These are phyloP conservation scores for Kodamaea laetipori DNA, from an alignment of 805 yeast genomes.

Conservation along the genomic window DNA sequence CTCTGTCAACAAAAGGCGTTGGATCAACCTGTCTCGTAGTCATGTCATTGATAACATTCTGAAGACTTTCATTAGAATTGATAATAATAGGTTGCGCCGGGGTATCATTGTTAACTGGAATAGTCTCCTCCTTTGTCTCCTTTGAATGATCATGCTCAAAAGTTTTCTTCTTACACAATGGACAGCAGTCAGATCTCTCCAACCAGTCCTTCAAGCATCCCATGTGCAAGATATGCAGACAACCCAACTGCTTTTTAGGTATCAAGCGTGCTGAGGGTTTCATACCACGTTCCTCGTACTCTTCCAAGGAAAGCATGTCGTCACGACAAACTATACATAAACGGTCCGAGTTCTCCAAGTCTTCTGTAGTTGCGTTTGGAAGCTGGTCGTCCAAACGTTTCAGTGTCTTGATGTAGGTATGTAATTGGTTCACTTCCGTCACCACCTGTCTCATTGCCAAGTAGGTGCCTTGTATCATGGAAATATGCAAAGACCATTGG, in stretches of 20 bases:
- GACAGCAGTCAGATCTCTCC: constrained; percentile 93
- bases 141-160: constrained; percentile 21
- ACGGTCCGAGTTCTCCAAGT: constrained; percentile 58
- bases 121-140: not conserved
- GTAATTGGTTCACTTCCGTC: constrained; percentile 43
- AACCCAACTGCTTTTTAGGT: constrained; percentile 70
- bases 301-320: constrained; percentile 62
- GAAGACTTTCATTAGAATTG: not conserved
- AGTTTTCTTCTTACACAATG: constrained; percentile 81
- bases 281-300: constrained; percentile 28
- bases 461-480: constrained; percentile 47
- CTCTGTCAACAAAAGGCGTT: constrained; percentile 3
- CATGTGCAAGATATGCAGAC: constrained; percentile 87
- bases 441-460: constrained; percentile 38
- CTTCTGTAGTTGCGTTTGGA: constrained; percentile 60
- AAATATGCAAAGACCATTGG: constrained; percentile 34
- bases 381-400: constrained; percentile 66
- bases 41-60: not conserved
- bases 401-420: constrained; percentile 55
- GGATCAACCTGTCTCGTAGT: not conserved
- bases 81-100: not conserved
- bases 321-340: constrained; percentile 90
- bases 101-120: not conserved
- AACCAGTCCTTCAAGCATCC: constrained; percentile 93
- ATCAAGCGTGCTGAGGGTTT: constrained; percentile 37